Conservation (phyloP, 352 stramenopile genomes). For the Phytophthora sansomeana region DNA sequence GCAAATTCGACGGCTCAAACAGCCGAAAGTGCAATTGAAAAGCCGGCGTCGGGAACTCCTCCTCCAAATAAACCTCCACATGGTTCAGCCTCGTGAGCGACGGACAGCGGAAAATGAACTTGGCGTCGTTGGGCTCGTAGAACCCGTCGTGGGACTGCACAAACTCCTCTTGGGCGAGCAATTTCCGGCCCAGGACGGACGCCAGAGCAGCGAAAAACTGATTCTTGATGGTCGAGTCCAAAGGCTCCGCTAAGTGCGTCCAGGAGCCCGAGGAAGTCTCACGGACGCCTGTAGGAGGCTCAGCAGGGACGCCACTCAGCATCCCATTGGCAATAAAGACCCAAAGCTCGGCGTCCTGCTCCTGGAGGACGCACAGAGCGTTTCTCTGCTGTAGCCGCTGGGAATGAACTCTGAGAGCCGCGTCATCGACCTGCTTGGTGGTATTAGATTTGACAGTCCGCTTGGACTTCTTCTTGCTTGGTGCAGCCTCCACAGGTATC, state of each 20-base stretch:
- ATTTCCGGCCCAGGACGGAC: constrained; percentile 32
- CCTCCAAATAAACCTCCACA: constrained; percentile 72
- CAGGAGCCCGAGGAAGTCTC: constrained; percentile 33
- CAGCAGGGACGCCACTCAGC: constrained; percentile 32
- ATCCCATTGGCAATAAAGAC: constrained; percentile 61
- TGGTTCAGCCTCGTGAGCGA: constrained; percentile 66
- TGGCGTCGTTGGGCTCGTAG: constrained; percentile 64
- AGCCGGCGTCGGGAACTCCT: constrained; percentile 47
- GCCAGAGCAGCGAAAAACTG: constrained; percentile 59
- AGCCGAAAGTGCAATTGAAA: constrained; percentile 65
- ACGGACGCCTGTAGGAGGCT: constrained; percentile 42
- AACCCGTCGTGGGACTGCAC: constrained; percentile 31
- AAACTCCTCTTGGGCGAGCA: constrained; percentile 59
- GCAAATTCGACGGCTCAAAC: constrained; percentile 49
- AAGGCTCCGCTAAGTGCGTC: constrained; percentile 3
- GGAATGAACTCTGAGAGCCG: constrained; percentile 38
- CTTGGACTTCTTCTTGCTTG: constrained; percentile 22
- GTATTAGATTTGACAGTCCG: constrained; percentile 1
- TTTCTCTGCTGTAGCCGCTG: constrained; percentile 52
- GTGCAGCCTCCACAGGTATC: neutral
- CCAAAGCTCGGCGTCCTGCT: constrained; percentile 42
- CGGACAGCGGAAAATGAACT: constrained; percentile 68
- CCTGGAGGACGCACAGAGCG: constrained; percentile 36
- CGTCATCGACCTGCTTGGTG: constrained; percentile 16
- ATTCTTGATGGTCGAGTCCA: constrained; percentile 33